A percentile compares a stretch with the other conserved stretches of the same genome.
These are phyloP conservation scores for Aspergillus sp. DNA, from an alignment of 2,329 filamentous ascomycete species.

Conservation along the genomic window DNA sequence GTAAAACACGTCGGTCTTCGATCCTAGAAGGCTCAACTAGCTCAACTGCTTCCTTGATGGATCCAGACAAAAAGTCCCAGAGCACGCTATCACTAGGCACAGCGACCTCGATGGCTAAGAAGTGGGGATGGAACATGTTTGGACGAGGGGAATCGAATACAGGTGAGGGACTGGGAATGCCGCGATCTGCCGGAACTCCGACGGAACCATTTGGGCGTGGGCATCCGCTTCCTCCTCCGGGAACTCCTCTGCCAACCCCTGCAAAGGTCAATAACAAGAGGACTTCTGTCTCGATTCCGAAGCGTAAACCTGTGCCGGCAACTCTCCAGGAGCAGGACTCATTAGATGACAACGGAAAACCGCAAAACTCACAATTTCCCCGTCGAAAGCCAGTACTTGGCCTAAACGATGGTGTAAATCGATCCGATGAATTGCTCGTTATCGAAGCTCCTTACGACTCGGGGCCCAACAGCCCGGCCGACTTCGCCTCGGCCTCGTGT, in stretches of 20 bases:
- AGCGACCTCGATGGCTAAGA: slow-evolving; percentile 59
- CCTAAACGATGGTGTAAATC: slow-evolving; percentile 33
- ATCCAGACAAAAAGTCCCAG: slow-evolving; percentile 37
- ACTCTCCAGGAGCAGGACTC: slow-evolving; percentile 30
- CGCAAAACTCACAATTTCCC: slow-evolving; percentile 52
- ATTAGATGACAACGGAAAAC: slow-evolving; percentile 33
- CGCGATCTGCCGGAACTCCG: slow-evolving; percentile 44
- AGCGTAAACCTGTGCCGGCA: slow-evolving; percentile 62
- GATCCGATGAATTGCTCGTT: slow-evolving; percentile 58
- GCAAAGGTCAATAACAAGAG: slow-evolving; percentile 58
- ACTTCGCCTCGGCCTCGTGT: slow-evolving; percentile 17
- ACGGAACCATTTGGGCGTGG: slow-evolving; percentile 78
- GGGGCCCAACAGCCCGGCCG: slow-evolving; percentile 43
- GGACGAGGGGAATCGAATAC: slow-evolving; percentile 41
- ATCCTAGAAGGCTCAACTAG: slow-evolving; percentile 32
- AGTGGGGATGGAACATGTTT: slow-evolving; percentile 58
- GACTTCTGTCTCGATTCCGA: slow-evolving; percentile 58
- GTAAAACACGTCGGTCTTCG: slow-evolving; percentile 28
- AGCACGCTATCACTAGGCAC: slow-evolving; percentile 46
- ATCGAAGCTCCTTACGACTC: slow-evolving; percentile 66
- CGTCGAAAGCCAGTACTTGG: slow-evolving; percentile 40
- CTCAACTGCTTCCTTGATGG: slow-evolving; percentile 25
- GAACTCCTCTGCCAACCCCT: slow-evolving; percentile 72
- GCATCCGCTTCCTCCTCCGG: slow-evolving; percentile 77
- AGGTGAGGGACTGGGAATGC: slow-evolving; percentile 45